Evolutionary conservation across 169 alveolate species (phyloP).

Genomic region (Plasmodium coatneyi): DNA sequence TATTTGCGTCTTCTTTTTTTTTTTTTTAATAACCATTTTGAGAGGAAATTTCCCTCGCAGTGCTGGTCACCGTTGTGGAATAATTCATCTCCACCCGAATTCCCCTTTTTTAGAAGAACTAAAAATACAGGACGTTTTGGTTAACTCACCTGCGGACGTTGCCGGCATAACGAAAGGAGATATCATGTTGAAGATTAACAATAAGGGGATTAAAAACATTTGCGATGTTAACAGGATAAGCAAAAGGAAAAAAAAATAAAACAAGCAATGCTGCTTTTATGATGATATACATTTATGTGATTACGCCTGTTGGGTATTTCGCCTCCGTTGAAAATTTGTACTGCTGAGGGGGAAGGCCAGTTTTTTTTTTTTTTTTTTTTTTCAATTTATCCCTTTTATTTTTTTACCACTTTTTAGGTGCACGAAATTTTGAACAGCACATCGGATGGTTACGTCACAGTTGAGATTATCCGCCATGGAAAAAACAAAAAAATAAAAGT

Average conservation of each 20-base stretch:
- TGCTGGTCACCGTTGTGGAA: background rate
- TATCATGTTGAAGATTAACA: conserved; percentile 22
- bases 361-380: background rate
- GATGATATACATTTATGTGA: background rate
- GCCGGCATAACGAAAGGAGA: conserved; percentile 42
- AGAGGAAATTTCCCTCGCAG: background rate
- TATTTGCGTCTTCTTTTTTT: background rate
- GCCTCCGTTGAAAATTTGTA: background rate
- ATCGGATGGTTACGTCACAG: conserved; percentile 1
- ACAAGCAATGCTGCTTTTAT: background rate
- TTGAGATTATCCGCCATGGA: conserved; percentile 35
- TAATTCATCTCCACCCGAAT: background rate
- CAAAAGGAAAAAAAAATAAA: background rate
- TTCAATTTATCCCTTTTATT: background rate
- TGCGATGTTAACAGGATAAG: conserved; percentile 33
- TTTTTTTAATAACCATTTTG: background rate
- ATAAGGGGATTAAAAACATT: conserved; percentile 17
- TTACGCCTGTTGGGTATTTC: background rate
- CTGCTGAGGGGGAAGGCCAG: background rate
- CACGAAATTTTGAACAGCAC: conserved; percentile 69
- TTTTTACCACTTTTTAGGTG: conserved; percentile 4
- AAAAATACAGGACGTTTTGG: conserved; percentile 31
- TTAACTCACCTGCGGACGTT: conserved; percentile 41
- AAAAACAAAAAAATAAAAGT: conserved; percentile 47
- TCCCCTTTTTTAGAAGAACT: conserved; percentile 11